Evolutionary conservation across 441 rosid genomes (phyloP), one percentile per base, ranked within the genome.

Genomic region (Pelargonium myrrhifolium): DNA sequence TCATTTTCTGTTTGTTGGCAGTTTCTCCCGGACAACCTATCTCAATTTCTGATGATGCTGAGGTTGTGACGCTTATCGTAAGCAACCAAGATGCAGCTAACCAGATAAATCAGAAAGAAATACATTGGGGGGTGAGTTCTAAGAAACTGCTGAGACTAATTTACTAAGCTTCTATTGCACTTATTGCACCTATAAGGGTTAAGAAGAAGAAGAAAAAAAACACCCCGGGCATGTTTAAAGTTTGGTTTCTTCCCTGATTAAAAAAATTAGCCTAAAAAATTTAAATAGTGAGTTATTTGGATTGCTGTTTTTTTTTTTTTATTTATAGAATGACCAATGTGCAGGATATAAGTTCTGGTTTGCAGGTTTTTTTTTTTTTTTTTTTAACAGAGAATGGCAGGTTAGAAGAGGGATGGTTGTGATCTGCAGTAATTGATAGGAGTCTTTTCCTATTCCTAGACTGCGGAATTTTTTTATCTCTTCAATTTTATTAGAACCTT

Each of bases 71-170:
- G 31, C 84, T 90, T 63, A 78, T 89, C 75, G 91, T 90, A 63
- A 84, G 89, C 73, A 85, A 80, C 68, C 96, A 87, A 74, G 98
- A 87, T 64, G 77, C 82, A 39, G 93, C 96, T 72, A 79, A 81
- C 80, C 85, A 83, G 84, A 77, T 84, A 75, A 95, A 87, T 74
- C 88, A 87, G 75, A 95, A 85, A 78, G 99, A 95, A 83, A 83
- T 95, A 77, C 96, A 81, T 59, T 95, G 96, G 98, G 99, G 98
- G 84, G 97, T 95, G 76, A 73, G 97, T 83, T 59, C 43, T 18
- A 60, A 60, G 53, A 61, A 35, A 56, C 53, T 60, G 53, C 58
- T 65, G 28, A 47, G 0, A 17, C 22, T 53, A 15, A 17, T 53
- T 53, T 17, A 17, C 22, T 15, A 1, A 53, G 9, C 21, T 17